phyloP scores from a whole-genome alignment of 1,284 basidiomycete species.

The Acaromyces ingoldii region DNA sequence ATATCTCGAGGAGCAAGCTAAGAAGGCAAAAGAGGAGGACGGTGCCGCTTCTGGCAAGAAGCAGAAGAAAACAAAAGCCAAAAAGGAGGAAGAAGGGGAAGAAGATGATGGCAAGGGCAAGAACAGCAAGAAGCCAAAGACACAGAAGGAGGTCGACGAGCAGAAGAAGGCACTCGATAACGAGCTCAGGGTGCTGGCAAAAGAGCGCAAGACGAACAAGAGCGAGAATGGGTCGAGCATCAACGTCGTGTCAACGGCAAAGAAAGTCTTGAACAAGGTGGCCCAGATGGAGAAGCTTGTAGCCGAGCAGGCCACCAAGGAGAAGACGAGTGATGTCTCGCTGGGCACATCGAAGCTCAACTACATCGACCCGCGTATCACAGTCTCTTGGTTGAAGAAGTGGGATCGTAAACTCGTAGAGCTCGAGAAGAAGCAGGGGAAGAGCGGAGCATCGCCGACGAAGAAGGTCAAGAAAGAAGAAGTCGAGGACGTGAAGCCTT shows the following conservation, averaged over 20 bases:
- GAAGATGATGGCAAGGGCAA: conserved; percentile 27
- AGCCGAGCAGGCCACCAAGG: conserved; percentile 44
- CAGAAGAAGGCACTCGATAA: conserved; percentile 53
- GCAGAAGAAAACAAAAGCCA: conserved; percentile 20
- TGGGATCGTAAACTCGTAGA: conserved; percentile 40
- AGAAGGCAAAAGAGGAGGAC: conserved; percentile 11
- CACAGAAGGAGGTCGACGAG: conserved; percentile 12
- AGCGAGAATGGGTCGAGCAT: conserved; percentile 55
- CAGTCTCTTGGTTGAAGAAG: conserved; percentile 49
- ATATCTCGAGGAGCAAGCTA: conserved; percentile 34
- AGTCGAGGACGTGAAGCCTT: conserved; percentile 24
- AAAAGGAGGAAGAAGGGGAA: conserved; percentile 30
- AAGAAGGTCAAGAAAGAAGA: conserved; percentile 33
- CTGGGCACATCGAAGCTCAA: conserved; percentile 50
- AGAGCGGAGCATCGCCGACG: conserved; percentile 16
- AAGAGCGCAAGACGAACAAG: conserved; percentile 75
- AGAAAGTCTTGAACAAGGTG: conserved; percentile 59
- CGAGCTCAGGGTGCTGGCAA: conserved; percentile 66
- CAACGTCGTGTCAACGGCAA: conserved; percentile 57
- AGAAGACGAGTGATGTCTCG: conserved; percentile 47
- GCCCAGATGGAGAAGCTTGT: conserved; percentile 46
- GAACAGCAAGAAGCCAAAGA: conserved; percentile 32
- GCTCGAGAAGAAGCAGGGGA: conserved; percentile 17
- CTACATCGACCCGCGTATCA: conserved; percentile 51
- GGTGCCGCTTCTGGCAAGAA: conserved; percentile 18